Evolutionary conservation across 1,139 yeast species (phyloP).

Genomic region (Zygosaccharomyces pseudobailii): DNA sequence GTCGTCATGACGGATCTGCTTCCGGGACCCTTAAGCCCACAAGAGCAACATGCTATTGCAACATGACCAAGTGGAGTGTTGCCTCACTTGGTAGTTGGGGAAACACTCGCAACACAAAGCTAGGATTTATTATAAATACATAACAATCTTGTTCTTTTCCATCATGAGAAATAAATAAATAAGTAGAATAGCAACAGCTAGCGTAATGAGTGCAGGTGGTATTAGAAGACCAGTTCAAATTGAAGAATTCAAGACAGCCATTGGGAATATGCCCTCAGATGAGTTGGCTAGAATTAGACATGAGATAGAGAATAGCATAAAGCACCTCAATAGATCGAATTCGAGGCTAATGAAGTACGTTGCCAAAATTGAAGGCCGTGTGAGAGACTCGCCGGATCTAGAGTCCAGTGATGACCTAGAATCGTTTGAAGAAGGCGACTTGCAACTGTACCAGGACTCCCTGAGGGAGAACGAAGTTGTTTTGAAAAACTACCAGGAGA

Average conservation of each 20-base stretch:
- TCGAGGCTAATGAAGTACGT: conserved; percentile 32
- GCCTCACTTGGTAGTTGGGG: neutral
- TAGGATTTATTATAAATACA: neutral
- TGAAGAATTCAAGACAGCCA: conserved; percentile 36
- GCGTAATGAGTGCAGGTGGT: conserved; percentile 18
- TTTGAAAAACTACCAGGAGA: conserved; percentile 34
- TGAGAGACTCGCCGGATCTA: conserved; percentile 20
- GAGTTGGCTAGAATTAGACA: conserved; percentile 30
- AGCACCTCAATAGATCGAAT: conserved; percentile 36
- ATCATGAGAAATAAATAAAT: too few relatives aligned
- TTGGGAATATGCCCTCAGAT: conserved; percentile 33
- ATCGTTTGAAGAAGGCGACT: conserved; percentile 28
- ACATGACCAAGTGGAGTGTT: neutral
- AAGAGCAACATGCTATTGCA: neutral
- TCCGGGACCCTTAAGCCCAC: neutral
- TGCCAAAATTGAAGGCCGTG: conserved; percentile 26
- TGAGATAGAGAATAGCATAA: conserved; percentile 33
- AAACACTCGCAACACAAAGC: neutral
- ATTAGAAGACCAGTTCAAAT: conserved; percentile 36
- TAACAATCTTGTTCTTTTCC: neutral
- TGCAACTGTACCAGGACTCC: conserved; percentile 35
- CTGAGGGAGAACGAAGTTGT: conserved; percentile 36
- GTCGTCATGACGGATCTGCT: neutral
- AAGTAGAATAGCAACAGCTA: too few relatives aligned
- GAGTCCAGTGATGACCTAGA: conserved; percentile 24